These are phyloP conservation scores for Nicotiana otophora DNA, from an alignment of 257 asterid genomes.

Conservation along the genomic window DNA sequence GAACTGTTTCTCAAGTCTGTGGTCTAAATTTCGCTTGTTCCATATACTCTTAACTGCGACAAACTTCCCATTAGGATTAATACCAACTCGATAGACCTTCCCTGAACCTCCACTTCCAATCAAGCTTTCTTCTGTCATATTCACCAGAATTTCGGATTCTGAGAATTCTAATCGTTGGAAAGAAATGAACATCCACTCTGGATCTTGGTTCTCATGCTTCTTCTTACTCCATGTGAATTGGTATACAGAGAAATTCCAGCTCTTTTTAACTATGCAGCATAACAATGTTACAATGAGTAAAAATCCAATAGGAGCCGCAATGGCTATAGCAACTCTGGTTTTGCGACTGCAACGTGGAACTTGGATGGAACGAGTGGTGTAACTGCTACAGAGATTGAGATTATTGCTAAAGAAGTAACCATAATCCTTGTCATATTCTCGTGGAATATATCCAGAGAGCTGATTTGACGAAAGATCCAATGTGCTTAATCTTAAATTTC, in stretches of 20 bases:
- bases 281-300: not conserved
- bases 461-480: not conserved
- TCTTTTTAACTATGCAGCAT: not conserved
- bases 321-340: not conserved
- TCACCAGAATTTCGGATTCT: constrained; percentile 40
- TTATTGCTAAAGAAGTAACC: not conserved
- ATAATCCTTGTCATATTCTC: constrained; percentile 7
- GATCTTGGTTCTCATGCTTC: constrained; percentile 21
- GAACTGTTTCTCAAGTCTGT: constrained; percentile 54
- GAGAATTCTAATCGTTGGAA: constrained; percentile 65
- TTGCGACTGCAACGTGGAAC: not conserved
- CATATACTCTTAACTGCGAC: constrained; percentile 77
- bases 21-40: constrained; percentile 35
- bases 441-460: not conserved
- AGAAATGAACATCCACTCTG: constrained; percentile 64
- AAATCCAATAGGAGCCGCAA: not conserved
- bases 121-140: constrained; percentile 41
- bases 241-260: not conserved
- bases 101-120: constrained; percentile 88
- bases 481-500: not conserved
- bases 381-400: not conserved
- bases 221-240: constrained; percentile 13
- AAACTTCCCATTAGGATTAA: constrained; percentile 33
- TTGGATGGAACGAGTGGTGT: not conserved
- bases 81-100: constrained; percentile 44